phyloP scores from a whole-genome alignment of 192 early-diverging fungal genomes.

The Chytriomyces confervae region DNA sequence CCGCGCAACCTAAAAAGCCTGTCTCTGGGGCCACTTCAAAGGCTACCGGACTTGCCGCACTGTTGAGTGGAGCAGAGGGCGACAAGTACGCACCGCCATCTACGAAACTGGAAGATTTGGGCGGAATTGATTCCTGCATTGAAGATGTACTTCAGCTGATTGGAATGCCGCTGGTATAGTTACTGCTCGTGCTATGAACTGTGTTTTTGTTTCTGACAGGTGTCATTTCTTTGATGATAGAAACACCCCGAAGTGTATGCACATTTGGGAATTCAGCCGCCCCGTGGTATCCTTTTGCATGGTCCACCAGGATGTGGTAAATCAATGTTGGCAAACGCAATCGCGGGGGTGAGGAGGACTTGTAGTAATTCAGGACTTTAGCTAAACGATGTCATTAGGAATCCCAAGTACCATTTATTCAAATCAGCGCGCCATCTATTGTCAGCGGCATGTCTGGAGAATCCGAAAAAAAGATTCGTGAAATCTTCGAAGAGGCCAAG shows the following conservation, averaged over 20 bases:
- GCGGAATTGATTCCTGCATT: slow-evolving; percentile 90
- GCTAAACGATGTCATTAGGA: slow-evolving; percentile 54
- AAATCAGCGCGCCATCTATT: slow-evolving; percentile 91
- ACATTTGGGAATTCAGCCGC: slow-evolving; percentile 93
- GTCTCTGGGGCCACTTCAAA: background rate
- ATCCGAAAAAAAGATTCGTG: slow-evolving; percentile 96
- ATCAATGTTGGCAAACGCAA: slow-evolving; percentile 93
- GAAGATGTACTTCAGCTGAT: slow-evolving; percentile 90
- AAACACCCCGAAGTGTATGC: slow-evolving; percentile 91
- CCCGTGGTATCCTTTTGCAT: slow-evolving; percentile 91
- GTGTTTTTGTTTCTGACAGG: background rate
- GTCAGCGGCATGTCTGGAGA: slow-evolving; percentile 99
- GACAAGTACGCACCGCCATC: slow-evolving; percentile 64
- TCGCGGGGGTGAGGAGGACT: slow-evolving; percentile 68
- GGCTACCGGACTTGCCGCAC: background rate
- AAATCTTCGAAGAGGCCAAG: slow-evolving; percentile 96
- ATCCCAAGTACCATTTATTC: slow-evolving; percentile 87
- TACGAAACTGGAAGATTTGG: slow-evolving; percentile 76
- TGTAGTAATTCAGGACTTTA: slow-evolving; percentile 39
- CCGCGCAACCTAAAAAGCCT: background rate
- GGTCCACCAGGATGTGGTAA: slow-evolving; percentile 98
- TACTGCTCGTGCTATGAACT: background rate
- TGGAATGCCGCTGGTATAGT: slow-evolving; percentile 76
- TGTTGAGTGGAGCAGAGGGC: background rate
- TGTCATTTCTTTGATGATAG: background rate